phyloP scores from a whole-genome alignment of 1,284 basidiomycete species.

The Apiotrichum akiyoshidainum region DNA sequence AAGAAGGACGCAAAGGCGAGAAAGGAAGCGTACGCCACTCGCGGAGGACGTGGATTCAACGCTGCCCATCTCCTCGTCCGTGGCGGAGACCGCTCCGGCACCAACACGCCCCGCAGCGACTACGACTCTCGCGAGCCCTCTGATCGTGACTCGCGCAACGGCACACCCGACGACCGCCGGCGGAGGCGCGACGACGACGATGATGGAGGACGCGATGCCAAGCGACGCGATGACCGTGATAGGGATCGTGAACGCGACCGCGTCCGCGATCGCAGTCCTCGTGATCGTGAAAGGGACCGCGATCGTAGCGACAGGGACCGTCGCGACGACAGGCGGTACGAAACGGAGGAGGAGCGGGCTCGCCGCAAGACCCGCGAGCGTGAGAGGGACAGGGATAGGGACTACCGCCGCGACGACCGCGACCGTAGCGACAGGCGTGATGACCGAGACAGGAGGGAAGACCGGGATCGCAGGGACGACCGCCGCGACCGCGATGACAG shows the following conservation, averaged over 20 bases:
- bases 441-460: conserved; percentile 14
- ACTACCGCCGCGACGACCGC: conserved; percentile 20
- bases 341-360: conserved; percentile 38
- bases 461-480: neutral
- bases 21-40: conserved; percentile 29
- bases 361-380: conserved; percentile 28
- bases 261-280: conserved; percentile 16
- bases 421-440: conserved; percentile 9
- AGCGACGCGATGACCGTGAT: conserved; percentile 20
- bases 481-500: too few species aligned
- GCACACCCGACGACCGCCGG: conserved; percentile 6
- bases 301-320: conserved; percentile 3
- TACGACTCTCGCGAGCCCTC: conserved; percentile 7
- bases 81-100: conserved; percentile 16
- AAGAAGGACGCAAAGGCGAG: conserved; percentile 28
- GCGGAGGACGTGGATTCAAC: conserved; percentile 44
- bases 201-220: conserved; percentile 20
- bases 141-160: neutral
- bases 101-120: conserved; percentile 9
- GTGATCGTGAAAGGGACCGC: conserved; percentile 15
- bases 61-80: conserved; percentile 38
- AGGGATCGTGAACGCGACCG: conserved; percentile 17
- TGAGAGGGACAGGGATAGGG: conserved; percentile 14
- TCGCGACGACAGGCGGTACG: conserved; percentile 17
- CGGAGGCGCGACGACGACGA: conserved; percentile 22